phyloP scores from a whole-genome alignment of 148 eudicot genomes.

The Talinum fruticosum region DNA sequence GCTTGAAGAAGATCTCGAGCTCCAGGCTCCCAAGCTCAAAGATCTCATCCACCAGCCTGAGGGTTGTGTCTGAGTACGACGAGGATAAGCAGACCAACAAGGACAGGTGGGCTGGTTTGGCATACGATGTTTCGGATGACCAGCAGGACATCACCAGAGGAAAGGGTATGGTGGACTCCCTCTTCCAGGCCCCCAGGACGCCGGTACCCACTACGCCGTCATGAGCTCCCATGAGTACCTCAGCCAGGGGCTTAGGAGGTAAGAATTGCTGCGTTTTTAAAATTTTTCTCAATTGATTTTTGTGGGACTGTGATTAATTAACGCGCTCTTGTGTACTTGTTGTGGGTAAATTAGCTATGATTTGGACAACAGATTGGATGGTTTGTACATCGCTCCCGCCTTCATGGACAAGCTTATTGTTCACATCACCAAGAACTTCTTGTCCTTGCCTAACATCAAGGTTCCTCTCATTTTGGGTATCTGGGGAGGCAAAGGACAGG shows the following conservation, averaged over 20 bases:
- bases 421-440: slow-evolving; percentile 86
- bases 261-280: not conserved
- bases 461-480: slow-evolving; percentile 92
- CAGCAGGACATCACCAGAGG: slow-evolving; percentile 84
- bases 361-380: slow-evolving; percentile 73
- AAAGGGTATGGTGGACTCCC: slow-evolving; percentile 71
- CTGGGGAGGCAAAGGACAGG: slow-evolving; percentile 99
- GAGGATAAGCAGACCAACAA: slow-evolving; percentile 50
- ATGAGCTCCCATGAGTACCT: slow-evolving; percentile 61
- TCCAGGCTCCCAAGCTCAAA: slow-evolving; percentile 32
- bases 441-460: slow-evolving; percentile 91
- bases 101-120: slow-evolving; percentile 69
- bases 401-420: slow-evolving; percentile 98
- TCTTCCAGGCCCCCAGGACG: slow-evolving; percentile 65
- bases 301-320: not conserved
- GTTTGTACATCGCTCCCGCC: slow-evolving; percentile 87
- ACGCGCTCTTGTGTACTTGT: not conserved
- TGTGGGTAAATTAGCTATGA: slow-evolving; percentile 33
- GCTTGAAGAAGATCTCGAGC: slow-evolving; percentile 51
- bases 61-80: slow-evolving; percentile 35
- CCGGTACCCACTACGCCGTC: slow-evolving; percentile 66
- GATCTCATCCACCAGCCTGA: slow-evolving; percentile 31
- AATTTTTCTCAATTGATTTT: too few species aligned
- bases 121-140: slow-evolving; percentile 56
- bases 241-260: slow-evolving; percentile 53